These are phyloP conservation scores for Podospora sp. DNA, from an alignment of 495 filamentous ascomycete species.

Conservation along the genomic window DNA sequence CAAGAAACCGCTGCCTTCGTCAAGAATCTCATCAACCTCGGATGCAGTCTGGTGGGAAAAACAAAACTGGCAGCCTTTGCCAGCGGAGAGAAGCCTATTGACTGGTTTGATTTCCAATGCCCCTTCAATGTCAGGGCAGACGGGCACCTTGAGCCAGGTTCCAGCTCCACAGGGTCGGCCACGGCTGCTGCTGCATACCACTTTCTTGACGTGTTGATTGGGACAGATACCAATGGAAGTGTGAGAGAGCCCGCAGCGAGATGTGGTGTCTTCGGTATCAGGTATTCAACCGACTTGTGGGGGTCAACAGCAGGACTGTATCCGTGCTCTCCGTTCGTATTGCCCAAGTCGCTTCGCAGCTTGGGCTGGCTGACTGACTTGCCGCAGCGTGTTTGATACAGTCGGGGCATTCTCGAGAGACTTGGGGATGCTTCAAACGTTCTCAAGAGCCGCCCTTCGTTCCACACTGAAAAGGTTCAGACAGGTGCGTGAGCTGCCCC, in stretches of 20 bases:
- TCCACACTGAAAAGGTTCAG: background rate
- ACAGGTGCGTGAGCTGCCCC: background rate
- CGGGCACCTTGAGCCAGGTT: background rate
- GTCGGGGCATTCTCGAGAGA: background rate
- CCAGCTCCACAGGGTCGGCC: slow-evolving; percentile 11
- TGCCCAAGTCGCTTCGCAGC: background rate
- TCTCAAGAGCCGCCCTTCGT: background rate
- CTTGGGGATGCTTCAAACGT: background rate
- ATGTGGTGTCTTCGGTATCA: slow-evolving; percentile 2
- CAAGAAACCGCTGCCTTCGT: slow-evolving; percentile 3
- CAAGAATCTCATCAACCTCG: background rate
- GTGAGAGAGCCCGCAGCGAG: slow-evolving; percentile 10
- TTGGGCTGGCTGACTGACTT: too few species aligned
- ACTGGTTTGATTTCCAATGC: slow-evolving; percentile 11
- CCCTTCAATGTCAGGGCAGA: slow-evolving; percentile 5
- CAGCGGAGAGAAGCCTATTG: background rate
- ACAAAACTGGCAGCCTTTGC: slow-evolving; percentile 9
- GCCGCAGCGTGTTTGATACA: slow-evolving; percentile 1
- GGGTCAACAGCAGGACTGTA: background rate
- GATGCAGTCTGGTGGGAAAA: background rate
- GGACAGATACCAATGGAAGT: slow-evolving; percentile 11
- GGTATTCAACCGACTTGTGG: slow-evolving; percentile 2
- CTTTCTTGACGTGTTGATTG: slow-evolving; percentile 1
- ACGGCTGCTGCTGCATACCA: slow-evolving; percentile 1
- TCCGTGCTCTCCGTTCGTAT: slow-evolving; percentile 4